These are phyloP conservation scores for Aspergillus sp. DNA, from an alignment of 2,329 filamentous ascomycete genomes.

Conservation along the genomic window DNA sequence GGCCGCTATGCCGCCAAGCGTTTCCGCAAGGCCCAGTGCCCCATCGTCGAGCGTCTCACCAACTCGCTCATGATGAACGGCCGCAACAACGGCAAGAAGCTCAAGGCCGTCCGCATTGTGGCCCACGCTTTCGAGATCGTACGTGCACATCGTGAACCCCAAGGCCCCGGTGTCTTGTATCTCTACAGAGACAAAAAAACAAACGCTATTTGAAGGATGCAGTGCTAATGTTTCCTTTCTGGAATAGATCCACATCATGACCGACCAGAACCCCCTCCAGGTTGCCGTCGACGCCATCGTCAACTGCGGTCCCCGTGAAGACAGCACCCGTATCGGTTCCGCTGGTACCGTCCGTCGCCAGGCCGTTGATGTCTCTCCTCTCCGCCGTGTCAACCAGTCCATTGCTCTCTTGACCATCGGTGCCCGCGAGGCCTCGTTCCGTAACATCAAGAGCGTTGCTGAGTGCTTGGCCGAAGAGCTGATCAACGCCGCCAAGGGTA, in stretches of 20 bases:
- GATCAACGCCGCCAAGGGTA: conserved; percentile 99
- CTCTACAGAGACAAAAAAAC: background rate
- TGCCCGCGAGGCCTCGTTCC: conserved; percentile 97
- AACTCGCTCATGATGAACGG: conserved; percentile 99
- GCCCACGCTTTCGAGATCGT: conserved; percentile 99
- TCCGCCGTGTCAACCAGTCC: conserved; percentile 99
- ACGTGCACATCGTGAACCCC: conserved; percentile 42
- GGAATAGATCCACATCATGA: conserved; percentile 96
- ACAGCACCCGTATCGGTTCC: conserved; percentile 98
- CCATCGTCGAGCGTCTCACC: conserved; percentile 99
- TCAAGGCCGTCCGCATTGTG: conserved; percentile 99
- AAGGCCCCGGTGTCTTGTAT: background rate
- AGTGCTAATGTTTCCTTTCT: conserved; percentile 14
- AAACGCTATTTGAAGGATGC: background rate
- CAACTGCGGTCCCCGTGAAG: conserved; percentile 99
- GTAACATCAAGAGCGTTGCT: conserved; percentile 99
- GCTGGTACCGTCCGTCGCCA: conserved; percentile 99
- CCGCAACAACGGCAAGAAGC: conserved; percentile 99
- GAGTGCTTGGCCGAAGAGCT: conserved; percentile 99
- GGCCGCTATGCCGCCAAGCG: conserved; percentile 98
- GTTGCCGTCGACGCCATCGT: conserved; percentile 98
- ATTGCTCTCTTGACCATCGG: conserved; percentile 98
- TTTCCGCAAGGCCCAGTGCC: conserved; percentile 99
- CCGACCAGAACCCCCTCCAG: conserved; percentile 99
- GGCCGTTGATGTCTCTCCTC: conserved; percentile 98